A percentile compares a stretch with the other conserved stretches of the same genome.
These are phyloP conservation scores for Coemansia sp. DNA, from an alignment of 371 early-diverging fungal species.

Conservation along the genomic window DNA sequence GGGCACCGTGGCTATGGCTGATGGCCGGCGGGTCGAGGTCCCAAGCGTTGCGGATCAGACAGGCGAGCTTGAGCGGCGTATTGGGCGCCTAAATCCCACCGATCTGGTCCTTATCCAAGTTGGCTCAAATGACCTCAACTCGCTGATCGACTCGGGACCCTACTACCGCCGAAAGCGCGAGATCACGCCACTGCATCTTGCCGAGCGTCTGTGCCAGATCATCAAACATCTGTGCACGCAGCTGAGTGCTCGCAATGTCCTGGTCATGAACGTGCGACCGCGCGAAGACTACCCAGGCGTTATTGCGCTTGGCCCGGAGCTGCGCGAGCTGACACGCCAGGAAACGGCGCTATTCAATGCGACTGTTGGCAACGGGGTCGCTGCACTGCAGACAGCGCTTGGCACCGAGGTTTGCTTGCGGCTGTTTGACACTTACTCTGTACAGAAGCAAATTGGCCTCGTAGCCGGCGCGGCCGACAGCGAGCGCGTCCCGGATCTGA, in stretches of 20 bases:
- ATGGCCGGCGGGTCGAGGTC: conserved; percentile 18
- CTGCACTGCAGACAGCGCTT: conserved; percentile 17
- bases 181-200: conserved; percentile 25
- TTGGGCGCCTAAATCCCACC: conserved; percentile 5
- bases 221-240: conserved; percentile 18
- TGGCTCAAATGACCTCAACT: conserved; percentile 44
- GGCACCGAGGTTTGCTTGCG: conserved; percentile 7
- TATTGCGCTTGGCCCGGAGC: conserved; percentile 15
- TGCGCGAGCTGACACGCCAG: conserved; percentile 1
- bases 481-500: conserved; percentile 8
- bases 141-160: conserved; percentile 17
- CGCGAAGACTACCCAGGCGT: conserved; percentile 41
- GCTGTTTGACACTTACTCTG: conserved; percentile 36
- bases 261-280: conserved; percentile 42
- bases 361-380: conserved; percentile 8
- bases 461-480: not conserved
- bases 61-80: conserved; percentile 2
- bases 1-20: conserved; percentile 40
- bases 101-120: conserved; percentile 43
- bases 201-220: conserved; percentile 11
- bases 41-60: conserved; percentile 32
- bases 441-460: conserved; percentile 22
- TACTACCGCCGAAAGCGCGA: conserved; percentile 14
- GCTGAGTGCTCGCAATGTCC: conserved; percentile 17
- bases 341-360: conserved; percentile 23